Base-by-base conservation (phyloP, 176 grass and related monocot genomes). In the Luzula sylvatica region DNA sequence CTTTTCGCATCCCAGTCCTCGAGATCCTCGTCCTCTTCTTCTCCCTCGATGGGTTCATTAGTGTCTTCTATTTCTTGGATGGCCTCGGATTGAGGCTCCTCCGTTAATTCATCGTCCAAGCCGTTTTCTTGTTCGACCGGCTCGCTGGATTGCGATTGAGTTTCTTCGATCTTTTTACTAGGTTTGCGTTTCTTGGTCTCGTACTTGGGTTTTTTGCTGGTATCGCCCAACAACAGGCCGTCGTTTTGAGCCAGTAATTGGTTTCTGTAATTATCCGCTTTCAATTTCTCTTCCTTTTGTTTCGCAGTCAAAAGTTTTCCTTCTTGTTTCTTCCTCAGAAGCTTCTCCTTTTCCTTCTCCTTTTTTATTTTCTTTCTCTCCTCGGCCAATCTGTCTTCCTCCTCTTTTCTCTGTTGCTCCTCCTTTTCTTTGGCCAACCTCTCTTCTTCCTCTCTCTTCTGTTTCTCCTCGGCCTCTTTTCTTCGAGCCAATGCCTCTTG, bases 1-100 rank as follows among this genome's bases (percentile, higher is more conserved):
- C 90, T 96, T 70, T 96, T 96, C 20, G 84, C 90, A 73, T 96
- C 90, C 90, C 90, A 96, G 39, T 89, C 90, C 26, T 88, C 84
- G 40, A 87, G 82, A 14, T 81, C 79, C 38, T 94, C 83, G 39
- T 88, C 82, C 14, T 76, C 80, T 23, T 83, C 86, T 41, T 81
- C 80, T 21, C 81, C 72, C 64, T 73, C 67, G 67, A 78, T 73
- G 4, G 18, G n/a, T n/a, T n/a, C 90, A 66, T 89, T 81, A 46
- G 52, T n/a, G 21, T 85, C 80, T 56, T 82, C 71, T 30, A 82
- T 72, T 18, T 82, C 84, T 55, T 55, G 5, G 8, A 20, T 55
- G 8, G 18, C 12, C 5, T 25, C 24, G 46, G 46, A 35, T 2
- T 35, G 30, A 55, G 67, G 81, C 42, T 76, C 70, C 24, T 46